Conservation (phyloP, 73 alveolate species). For the Uronychia binucleata region DNA sequence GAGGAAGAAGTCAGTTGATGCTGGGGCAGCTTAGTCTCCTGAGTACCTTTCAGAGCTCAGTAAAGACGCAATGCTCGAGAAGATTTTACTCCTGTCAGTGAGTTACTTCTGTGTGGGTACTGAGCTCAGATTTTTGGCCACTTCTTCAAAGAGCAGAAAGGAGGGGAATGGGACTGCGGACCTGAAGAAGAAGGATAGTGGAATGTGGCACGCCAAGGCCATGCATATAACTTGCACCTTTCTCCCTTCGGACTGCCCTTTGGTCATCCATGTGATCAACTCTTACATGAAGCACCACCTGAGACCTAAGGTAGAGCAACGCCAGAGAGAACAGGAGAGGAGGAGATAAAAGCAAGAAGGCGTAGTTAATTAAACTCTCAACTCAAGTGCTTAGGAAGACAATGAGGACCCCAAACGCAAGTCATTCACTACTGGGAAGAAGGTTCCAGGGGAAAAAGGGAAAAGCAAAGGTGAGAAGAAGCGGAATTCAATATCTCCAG, state of each 20-base stretch:
- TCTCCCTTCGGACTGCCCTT: slow-evolving; percentile 64
- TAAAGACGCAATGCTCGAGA: slow-evolving; percentile 73
- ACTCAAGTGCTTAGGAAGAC: too few species aligned
- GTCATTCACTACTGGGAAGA: background rate
- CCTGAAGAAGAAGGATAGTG: slow-evolving; percentile 47
- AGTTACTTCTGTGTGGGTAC: slow-evolving; percentile 68
- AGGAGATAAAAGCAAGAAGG: background rate
- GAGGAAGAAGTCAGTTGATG: slow-evolving; percentile 29
- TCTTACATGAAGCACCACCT: slow-evolving; percentile 63
- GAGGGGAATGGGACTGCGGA: background rate
- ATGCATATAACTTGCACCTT: slow-evolving; percentile 49
- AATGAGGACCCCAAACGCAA: too few species aligned
- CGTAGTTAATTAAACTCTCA: too few species aligned
- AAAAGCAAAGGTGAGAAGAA: too few species aligned
- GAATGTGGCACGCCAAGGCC: slow-evolving; percentile 72
- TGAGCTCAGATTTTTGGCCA: slow-evolving; percentile 50
- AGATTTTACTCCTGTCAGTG: slow-evolving; percentile 49
- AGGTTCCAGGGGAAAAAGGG: background rate
- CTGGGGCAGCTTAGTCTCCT: background rate
- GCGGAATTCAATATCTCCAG: background rate
- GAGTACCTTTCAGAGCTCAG: slow-evolving; percentile 50
- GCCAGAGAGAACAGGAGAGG: background rate
- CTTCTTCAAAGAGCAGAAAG: background rate
- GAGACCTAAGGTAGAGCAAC: slow-evolving; percentile 14
- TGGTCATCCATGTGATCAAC: slow-evolving; percentile 48